Evolutionary conservation across 345 rosid species (phyloP).

Genomic region (Streptanthus diversifolius): DNA sequence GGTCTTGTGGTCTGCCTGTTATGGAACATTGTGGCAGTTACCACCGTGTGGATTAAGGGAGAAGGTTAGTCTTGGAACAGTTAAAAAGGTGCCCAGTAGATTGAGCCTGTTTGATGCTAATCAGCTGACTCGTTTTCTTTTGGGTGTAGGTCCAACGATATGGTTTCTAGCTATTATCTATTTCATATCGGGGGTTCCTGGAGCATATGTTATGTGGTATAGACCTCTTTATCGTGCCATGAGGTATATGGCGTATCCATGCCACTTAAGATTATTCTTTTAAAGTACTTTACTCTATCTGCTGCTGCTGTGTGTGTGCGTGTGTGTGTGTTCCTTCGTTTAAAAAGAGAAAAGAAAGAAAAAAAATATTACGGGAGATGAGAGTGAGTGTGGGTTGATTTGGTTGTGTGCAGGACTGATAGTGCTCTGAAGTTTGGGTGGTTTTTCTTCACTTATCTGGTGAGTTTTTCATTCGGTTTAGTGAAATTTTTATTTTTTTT

Average conservation of each 20-base stretch:
- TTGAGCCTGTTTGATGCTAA: slow-evolving; percentile 1
- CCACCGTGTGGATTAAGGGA: slow-evolving; percentile 88
- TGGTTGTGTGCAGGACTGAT: slow-evolving; percentile 68
- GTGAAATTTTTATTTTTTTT: neutral
- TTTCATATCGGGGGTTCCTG: slow-evolving; percentile 69
- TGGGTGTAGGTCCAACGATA: slow-evolving; percentile 65
- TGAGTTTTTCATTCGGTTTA: slow-evolving; percentile 35
- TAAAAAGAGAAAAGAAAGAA: neutral
- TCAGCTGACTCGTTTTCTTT: slow-evolving; percentile 13
- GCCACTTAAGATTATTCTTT: neutral
- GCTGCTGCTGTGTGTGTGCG: neutral
- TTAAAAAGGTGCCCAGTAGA: slow-evolving; percentile 4
- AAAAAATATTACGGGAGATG: neutral
- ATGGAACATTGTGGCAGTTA: slow-evolving; percentile 87
- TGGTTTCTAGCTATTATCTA: slow-evolving; percentile 98
- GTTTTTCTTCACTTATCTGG: slow-evolving; percentile 79
- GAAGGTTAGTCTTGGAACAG: slow-evolving; percentile 52
- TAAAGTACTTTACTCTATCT: neutral
- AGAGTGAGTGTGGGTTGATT: slow-evolving; percentile 14
- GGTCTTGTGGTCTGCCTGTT: slow-evolving; percentile 72
- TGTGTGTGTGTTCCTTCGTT: neutral
- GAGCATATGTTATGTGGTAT: slow-evolving; percentile 47
- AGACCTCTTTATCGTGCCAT: slow-evolving; percentile 4
- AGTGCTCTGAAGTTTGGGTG: slow-evolving; percentile 95
- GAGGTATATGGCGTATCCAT: slow-evolving; percentile 1